Percentiles rank a stretch among this genome's conserved stretches.
These are phyloP conservation scores for Boletales sp. DNA, from an alignment of 768 basidiomycete species.

Conservation along the genomic window DNA sequence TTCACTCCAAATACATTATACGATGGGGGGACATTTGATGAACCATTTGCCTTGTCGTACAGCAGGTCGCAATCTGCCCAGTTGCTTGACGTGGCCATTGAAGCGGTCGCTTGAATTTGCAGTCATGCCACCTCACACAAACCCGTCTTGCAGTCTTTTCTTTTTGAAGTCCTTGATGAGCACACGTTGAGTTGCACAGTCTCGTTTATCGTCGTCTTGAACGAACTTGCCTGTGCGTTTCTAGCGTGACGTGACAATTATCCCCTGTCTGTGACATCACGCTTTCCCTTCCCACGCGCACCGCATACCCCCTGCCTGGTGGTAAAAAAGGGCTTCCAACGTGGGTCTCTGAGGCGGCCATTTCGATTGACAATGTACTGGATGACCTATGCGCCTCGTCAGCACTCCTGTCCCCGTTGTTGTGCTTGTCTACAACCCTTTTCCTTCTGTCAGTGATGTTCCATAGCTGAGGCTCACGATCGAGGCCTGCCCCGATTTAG, in stretches of 20 bases:
- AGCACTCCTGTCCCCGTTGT: neutral
- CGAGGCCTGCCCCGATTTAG: neutral
- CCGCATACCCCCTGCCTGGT: constrained; percentile 3
- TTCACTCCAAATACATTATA: constrained; percentile 25
- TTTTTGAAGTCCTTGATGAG: constrained; percentile 20
- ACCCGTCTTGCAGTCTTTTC: constrained; percentile 14
- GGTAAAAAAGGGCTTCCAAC: neutral
- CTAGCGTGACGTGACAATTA: constrained; percentile 26
- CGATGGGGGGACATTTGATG: constrained; percentile 18
- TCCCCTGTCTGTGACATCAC: constrained; percentile 28
- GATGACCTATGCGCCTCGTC: neutral
- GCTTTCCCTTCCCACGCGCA: constrained; percentile 23
- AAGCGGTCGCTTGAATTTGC: constrained; percentile 10
- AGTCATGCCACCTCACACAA: constrained; percentile 28
- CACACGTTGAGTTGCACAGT: constrained; percentile 30
- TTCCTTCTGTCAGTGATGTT: constrained; percentile 6
- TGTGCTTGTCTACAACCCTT: neutral
- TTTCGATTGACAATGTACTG: neutral
- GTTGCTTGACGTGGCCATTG: constrained; percentile 5
- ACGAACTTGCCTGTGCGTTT: constrained; percentile 26
- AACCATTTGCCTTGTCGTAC: constrained; percentile 2
- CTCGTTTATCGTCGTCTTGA: constrained; percentile 24
- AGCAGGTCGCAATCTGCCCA: constrained; percentile 1
- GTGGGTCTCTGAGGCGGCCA: constrained; percentile 4
- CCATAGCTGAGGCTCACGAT: constrained; percentile 9